Base-by-base conservation (phyloP, 768 basidiomycete species). In the Lentinus brumalis region DNA sequence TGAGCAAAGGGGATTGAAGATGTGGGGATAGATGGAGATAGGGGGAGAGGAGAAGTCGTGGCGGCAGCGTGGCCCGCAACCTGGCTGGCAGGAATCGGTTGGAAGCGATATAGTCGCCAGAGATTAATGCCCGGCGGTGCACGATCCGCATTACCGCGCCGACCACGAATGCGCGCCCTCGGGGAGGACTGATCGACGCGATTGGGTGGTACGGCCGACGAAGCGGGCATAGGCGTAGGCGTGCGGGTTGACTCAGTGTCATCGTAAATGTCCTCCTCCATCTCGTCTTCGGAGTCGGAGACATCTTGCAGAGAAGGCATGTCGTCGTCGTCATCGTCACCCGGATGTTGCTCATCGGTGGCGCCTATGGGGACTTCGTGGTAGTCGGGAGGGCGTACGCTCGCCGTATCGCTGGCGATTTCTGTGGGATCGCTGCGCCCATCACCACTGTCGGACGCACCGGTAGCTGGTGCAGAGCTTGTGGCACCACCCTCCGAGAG, bases 51-150 rank as follows among this genome's bases (percentile, higher is more conserved):
- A 57, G 69, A 30, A 44, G 73, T 62, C 59, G 71, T 61, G 64
- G 68, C 21, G n/a, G 61, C 49, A 40, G 69, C 66, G 50, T 67
- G 64, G 21, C 63, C 54, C 50, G 66, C 35, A 53, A 63, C 64
- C 26, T 69, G 70, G 30, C 31, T 59, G 16, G 81, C 77, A 14
- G 75, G 64, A 64, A 91, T 87, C 41, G 89, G 80, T 8, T 88
- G 88, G 77, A 92, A 92, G n/a, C 90, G 83, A 69, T 91, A 91
- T 66, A 91, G 73, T 57, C 91, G 78, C 91, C 91, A 92, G 85
- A 90, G 89, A 69, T 92, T 92, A 59, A 92, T 78, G 16, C 80
- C 79, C 41, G 78, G 77, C 16, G 76, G 75, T 16, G 74, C 71
- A 51, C 70, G 78, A 64, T 79, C 78, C 3, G 74, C 73, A 16